phyloP scores from a whole-genome alignment of 2,329 filamentous ascomycete genomes.

The Botrytis medusae region DNA sequence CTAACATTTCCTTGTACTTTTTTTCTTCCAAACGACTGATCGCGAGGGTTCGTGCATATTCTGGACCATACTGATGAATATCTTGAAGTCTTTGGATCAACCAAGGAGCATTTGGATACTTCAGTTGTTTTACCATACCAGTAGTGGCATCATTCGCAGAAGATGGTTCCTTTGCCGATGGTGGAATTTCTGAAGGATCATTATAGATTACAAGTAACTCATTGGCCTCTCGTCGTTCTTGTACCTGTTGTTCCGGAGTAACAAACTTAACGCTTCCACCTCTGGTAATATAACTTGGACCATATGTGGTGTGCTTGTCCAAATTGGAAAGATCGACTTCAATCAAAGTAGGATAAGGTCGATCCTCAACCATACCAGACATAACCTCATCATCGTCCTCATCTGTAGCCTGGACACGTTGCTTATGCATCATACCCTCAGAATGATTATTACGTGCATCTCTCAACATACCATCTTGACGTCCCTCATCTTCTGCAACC shows the following conservation, averaged over 20 bases:
- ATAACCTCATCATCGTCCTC: conserved; percentile 50
- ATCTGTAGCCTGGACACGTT: conserved; percentile 50
- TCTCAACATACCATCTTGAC: conserved; percentile 65
- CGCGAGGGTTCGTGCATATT: conserved; percentile 32
- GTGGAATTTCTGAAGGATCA: conserved; percentile 39
- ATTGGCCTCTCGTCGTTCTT: conserved; percentile 56
- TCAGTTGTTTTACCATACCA: conserved; percentile 27
- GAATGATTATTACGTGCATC: conserved; percentile 72
- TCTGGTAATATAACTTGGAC: conserved; percentile 53
- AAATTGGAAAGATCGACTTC: conserved; percentile 46
- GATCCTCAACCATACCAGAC: conserved; percentile 44
- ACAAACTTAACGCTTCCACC: conserved; percentile 53
- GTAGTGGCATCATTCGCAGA: conserved; percentile 22
- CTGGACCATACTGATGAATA: conserved; percentile 36
- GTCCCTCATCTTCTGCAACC: conserved; percentile 66
- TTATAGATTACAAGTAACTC: conserved; percentile 55
- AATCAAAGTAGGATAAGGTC: conserved; percentile 53
- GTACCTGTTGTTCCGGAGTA: conserved; percentile 56
- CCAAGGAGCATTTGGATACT: conserved; percentile 35
- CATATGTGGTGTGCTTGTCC: conserved; percentile 43
- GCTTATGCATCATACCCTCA: conserved; percentile 68
- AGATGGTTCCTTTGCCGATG: conserved; percentile 39
- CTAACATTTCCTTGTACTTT: conserved; percentile 27
- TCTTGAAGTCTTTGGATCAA: conserved; percentile 36
- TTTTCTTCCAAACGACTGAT: conserved; percentile 23